Evolutionary conservation across 371 early-diverging fungal species (phyloP).

Genomic region (Zychaea mexicana): DNA sequence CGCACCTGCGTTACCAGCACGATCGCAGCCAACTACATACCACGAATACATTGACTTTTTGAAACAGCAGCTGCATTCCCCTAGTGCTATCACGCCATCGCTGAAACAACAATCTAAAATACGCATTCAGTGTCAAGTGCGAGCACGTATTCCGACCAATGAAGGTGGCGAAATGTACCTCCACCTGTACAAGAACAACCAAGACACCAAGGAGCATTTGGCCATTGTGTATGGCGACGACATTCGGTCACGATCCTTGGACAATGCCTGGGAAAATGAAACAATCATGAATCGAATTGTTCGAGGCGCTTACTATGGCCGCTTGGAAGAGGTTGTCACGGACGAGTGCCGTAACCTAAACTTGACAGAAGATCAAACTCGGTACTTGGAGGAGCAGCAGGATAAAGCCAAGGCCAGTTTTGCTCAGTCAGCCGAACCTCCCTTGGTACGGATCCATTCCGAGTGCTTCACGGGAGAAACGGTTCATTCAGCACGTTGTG

Average conservation of each 20-base stretch:
- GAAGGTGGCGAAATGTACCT: slow-evolving; percentile 84
- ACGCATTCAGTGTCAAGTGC: slow-evolving; percentile 69
- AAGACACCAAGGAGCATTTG: slow-evolving; percentile 89
- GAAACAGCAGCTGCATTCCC: slow-evolving; percentile 48
- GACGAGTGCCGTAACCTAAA: slow-evolving; percentile 39
- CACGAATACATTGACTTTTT: slow-evolving; percentile 49
- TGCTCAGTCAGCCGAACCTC: slow-evolving; percentile 38
- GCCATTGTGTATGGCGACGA: slow-evolving; percentile 92
- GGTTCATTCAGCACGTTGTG: slow-evolving; percentile 89
- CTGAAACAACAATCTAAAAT: slow-evolving; percentile 27
- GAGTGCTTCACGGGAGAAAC: slow-evolving; percentile 98
- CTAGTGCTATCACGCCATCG: slow-evolving; percentile 44
- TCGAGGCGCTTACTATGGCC: slow-evolving; percentile 77
- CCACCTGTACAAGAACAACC: slow-evolving; percentile 83
- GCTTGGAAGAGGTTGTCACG: slow-evolving; percentile 54
- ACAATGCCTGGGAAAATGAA: slow-evolving; percentile 68
- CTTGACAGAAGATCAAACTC: slow-evolving; percentile 36
- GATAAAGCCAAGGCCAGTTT: slow-evolving; percentile 32
- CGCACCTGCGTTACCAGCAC: slow-evolving; percentile 4
- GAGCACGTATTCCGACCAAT: slow-evolving; percentile 87
- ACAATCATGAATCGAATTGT: slow-evolving; percentile 77
- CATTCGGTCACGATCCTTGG: slow-evolving; percentile 71
- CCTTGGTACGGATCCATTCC: slow-evolving; percentile 92
- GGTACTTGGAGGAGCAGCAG: slow-evolving; percentile 43
- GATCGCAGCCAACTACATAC: slow-evolving; percentile 36